Percentiles rank a stretch among this genome's conserved stretches.
These are phyloP conservation scores for Eruca vesicaria DNA, from an alignment of 441 rosid genomes.

Conservation along the genomic window DNA sequence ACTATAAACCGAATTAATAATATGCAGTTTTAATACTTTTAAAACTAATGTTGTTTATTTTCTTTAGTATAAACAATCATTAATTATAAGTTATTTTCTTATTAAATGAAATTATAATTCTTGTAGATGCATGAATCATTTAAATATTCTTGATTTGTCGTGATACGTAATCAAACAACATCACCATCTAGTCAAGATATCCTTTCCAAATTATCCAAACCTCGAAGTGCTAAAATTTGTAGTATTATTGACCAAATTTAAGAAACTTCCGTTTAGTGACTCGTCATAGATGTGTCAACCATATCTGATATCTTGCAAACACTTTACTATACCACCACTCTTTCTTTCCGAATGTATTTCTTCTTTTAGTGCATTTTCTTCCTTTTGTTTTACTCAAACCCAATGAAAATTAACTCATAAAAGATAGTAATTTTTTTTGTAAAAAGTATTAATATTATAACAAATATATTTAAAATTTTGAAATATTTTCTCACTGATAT, in stretches of 20 bases:
- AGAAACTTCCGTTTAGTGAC: background rate
- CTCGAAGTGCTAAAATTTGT: slow-evolving; percentile 10
- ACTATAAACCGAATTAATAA: background rate
- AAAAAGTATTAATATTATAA: background rate
- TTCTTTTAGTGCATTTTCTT: background rate
- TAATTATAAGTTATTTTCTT: background rate
- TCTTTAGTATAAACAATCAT: background rate
- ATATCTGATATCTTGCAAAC: background rate
- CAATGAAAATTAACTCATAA: background rate
- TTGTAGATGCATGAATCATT: background rate
- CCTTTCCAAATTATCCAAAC: background rate
- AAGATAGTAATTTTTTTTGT: background rate
- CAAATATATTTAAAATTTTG: background rate
- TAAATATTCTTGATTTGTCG: background rate
- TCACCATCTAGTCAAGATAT: background rate
- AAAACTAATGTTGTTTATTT: background rate
- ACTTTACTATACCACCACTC: background rate
- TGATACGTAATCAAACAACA: slow-evolving; percentile 1
- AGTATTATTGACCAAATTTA: slow-evolving; percentile 20
- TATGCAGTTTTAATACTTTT: background rate
- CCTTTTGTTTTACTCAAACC: background rate
- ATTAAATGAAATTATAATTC: background rate
- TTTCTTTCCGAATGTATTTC: background rate
- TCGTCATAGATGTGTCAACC: background rate
- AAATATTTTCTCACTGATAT: background rate